These are phyloP conservation scores for Podila clonocystis DNA, from an alignment of 192 early-diverging fungal species.

Conservation along the genomic window DNA sequence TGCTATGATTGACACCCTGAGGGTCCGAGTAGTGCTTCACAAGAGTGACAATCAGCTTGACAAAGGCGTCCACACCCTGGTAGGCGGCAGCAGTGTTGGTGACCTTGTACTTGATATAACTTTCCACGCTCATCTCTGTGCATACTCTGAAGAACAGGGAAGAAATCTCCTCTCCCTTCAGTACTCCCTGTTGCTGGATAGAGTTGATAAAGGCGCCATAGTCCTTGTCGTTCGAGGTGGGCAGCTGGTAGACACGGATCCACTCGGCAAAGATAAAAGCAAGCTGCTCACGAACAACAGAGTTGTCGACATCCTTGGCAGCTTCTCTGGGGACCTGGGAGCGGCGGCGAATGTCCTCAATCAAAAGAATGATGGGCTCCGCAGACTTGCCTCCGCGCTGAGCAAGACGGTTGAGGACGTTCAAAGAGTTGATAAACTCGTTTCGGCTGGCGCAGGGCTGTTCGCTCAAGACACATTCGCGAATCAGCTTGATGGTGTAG, in stretches of 20 bases:
- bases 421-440: slow-evolving; percentile 78
- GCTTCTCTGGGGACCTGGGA: slow-evolving; percentile 48
- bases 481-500: slow-evolving; percentile 81
- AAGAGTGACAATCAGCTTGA: slow-evolving; percentile 85
- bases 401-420: slow-evolving; percentile 73
- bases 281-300: slow-evolving; percentile 67
- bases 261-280: slow-evolving; percentile 81
- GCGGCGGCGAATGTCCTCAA: slow-evolving; percentile 66
- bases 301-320: slow-evolving; percentile 62
- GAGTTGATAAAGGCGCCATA: slow-evolving; percentile 72
- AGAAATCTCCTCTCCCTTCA: slow-evolving; percentile 78
- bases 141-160: slow-evolving; percentile 93
- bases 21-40: slow-evolving; percentile 77
- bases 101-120: slow-evolving; percentile 71
- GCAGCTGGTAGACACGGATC: slow-evolving; percentile 79
- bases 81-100: slow-evolving; percentile 63
- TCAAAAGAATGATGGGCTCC: slow-evolving; percentile 47
- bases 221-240: slow-evolving; percentile 75
- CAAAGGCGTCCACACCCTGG: slow-evolving; percentile 93
- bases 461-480: slow-evolving; percentile 72
- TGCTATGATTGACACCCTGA: slow-evolving; percentile 61
- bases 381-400: slow-evolving; percentile 69
- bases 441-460: slow-evolving; percentile 59
- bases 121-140: slow-evolving; percentile 85
- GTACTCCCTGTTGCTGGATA: slow-evolving; percentile 79